Evolutionary conservation across 164 flowering plant species (phyloP), one percentile per base, ranked within the genome.

Genomic region (Warburgia ugandensis): DNA sequence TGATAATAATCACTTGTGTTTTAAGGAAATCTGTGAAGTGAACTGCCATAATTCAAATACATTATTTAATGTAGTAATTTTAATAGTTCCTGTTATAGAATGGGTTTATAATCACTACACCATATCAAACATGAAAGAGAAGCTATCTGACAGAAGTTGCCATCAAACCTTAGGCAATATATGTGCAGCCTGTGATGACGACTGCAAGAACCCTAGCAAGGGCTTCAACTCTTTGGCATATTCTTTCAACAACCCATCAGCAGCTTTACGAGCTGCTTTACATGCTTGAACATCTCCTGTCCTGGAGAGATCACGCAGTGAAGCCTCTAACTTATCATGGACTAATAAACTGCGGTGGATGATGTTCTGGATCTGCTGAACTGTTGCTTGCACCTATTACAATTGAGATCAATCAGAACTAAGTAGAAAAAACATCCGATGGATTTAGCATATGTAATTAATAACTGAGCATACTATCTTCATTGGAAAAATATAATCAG

Each of bases 221-320:
- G 92, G 81, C 67, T 77, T 92, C 72, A 85, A 59, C 49, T 92
- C 98, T 59, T 81, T 92, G 0, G 81, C 67, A 22, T 75, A 75
- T 51, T 92, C 98, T 67, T 92, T 87, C 56, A 83, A 63, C 58
- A 58, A 38, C 55, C 58, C 63, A 55, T 85, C 96, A 53, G 84
- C 76, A 33, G 81, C 57, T 74, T 85, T 92, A 2, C 96, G 90
- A 59, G 80, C 80, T 59, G 81, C 76, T 75, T 92, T 92, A 69
- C 96, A 88, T 60, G 84, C 76, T 76, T 81, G 91, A 58, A 83
- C 75, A 71, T 92, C 88, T 5, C 96, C 99, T 2, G 81, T 80
- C 70, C 99, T 76, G 20, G 95, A 84, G 55, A 92, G 80, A 51
- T 92, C 95, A 37, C 70, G 86, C 59, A 92, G 65, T 16, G 99